These are phyloP conservation scores for Posidonia australis DNA, from an alignment of 106 monocot genomes.

Conservation along the genomic window DNA sequence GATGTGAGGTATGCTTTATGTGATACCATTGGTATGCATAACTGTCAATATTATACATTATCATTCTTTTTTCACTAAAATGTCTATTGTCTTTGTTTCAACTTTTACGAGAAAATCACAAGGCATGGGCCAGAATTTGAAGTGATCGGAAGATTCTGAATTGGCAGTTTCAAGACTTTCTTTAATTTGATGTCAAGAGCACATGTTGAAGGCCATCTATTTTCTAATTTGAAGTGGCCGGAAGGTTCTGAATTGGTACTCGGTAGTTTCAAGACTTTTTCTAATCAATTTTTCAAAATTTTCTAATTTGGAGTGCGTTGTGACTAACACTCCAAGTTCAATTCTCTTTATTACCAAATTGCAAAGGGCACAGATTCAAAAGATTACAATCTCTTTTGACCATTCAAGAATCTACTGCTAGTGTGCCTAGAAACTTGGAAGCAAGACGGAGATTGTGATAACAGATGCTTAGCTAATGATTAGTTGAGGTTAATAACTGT, in stretches of 20 bases:
- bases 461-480: too few relatives aligned
- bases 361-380: conserved; percentile 48
- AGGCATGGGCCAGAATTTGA: conserved; percentile 45
- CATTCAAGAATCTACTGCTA: conserved; percentile 77
- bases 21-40: not conserved
- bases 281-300: too few relatives aligned
- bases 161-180: too few relatives aligned
- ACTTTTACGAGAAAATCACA: conserved; percentile 35
- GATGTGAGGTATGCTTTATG: conserved; percentile 52
- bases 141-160: too few relatives aligned
- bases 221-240: conserved; percentile 78
- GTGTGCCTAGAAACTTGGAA: conserved; percentile 71
- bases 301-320: too few relatives aligned
- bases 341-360: not conserved
- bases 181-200: conserved; percentile 53
- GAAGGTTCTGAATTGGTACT: conserved; percentile 62
- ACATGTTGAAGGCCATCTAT: conserved; percentile 67
- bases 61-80: not conserved
- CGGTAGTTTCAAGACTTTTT: conserved; percentile 4
- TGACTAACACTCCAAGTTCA: not conserved
- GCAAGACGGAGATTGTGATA: conserved; percentile 68
- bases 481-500: too few relatives aligned
- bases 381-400: conserved; percentile 74
- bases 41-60: not conserved
- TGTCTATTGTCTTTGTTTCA: not conserved